Evolutionary conservation across 1,284 basidiomycete species (phyloP).

Genomic region (Trichosporon faecale): DNA sequence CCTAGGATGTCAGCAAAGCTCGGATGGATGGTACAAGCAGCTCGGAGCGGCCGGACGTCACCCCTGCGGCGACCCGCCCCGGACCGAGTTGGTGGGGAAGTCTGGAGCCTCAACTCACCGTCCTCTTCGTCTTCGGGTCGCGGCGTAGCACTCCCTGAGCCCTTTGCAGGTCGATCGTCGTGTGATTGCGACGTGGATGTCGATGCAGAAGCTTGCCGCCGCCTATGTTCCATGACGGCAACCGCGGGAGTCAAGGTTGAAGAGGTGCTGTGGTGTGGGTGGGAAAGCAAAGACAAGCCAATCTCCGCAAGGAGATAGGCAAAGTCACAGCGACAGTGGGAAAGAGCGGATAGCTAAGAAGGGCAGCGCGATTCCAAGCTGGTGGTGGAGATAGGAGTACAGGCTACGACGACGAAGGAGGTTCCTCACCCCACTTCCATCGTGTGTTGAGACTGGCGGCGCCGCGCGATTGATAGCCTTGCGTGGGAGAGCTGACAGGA

Average conservation of each 20-base stretch:
- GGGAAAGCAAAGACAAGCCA: constrained; percentile 4
- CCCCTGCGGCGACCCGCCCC: background rate
- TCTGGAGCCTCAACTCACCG: constrained; percentile 16
- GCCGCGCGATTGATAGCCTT: background rate
- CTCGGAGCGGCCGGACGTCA: background rate
- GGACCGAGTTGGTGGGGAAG: background rate
- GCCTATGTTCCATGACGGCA: constrained; percentile 27
- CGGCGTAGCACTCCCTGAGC: constrained; percentile 28
- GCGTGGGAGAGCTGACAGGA: background rate
- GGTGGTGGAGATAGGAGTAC: background rate
- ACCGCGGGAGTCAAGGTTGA: constrained; percentile 4
- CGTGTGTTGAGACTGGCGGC: background rate
- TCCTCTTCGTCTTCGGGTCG: constrained; percentile 28
- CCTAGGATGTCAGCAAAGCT: constrained; percentile 21
- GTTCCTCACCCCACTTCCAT: constrained; percentile 9
- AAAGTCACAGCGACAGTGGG: constrained; percentile 6
- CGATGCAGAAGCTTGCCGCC: constrained; percentile 27
- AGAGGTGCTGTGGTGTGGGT: background rate
- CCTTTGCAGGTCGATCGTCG: constrained; percentile 22
- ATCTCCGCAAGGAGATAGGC: constrained; percentile 10
- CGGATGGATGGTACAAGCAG: background rate
- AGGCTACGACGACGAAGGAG: constrained; percentile 1
- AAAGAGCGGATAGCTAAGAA: constrained; percentile 1
- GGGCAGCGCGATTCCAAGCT: constrained; percentile 1
- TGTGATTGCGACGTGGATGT: constrained; percentile 25